Percentiles rank a stretch among this genome's conserved stretches.
Evolutionary conservation across 768 basidiomycete species (phyloP).

Genomic region (Gyrodon lividus): DNA sequence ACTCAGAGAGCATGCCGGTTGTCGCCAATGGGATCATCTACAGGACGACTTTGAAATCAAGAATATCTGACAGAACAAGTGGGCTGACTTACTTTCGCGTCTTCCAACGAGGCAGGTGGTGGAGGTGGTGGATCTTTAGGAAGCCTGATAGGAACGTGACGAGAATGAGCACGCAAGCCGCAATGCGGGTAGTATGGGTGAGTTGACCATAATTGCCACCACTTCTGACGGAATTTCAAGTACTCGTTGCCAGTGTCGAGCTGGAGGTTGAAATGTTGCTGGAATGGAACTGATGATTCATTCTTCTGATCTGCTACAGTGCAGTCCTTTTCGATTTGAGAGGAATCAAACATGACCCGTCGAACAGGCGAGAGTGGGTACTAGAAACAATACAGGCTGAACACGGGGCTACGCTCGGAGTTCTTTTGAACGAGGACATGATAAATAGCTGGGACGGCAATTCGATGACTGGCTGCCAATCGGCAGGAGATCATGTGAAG

Average conservation of each 20-base stretch:
- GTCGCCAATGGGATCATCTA: slow-evolving; percentile 56
- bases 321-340: neutral
- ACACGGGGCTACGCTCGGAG: too few species aligned
- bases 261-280: slow-evolving; percentile 24
- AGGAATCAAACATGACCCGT: neutral
- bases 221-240: slow-evolving; percentile 42
- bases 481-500: too few species aligned
- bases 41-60: neutral
- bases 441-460: too few species aligned
- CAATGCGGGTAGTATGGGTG: neutral
- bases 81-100: slow-evolving; percentile 42
- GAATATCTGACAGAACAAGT: neutral
- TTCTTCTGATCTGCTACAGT: neutral
- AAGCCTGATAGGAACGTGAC: slow-evolving; percentile 39
- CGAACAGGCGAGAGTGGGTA: too few species aligned
- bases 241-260: slow-evolving; percentile 41
- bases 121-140: slow-evolving; percentile 59
- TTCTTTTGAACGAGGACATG: too few species aligned
- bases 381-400: too few species aligned
- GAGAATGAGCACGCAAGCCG: too few species aligned
- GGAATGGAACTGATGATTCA: neutral
- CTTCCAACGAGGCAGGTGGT: slow-evolving; percentile 51
- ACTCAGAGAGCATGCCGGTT: slow-evolving; percentile 55
- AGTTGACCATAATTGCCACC: slow-evolving; percentile 57
- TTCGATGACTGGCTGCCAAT: too few species aligned